Evolutionary conservation across 805 yeast species (phyloP), one percentile per base, ranked within the genome.

Genomic region (Metschnikowia rubicola): DNA sequence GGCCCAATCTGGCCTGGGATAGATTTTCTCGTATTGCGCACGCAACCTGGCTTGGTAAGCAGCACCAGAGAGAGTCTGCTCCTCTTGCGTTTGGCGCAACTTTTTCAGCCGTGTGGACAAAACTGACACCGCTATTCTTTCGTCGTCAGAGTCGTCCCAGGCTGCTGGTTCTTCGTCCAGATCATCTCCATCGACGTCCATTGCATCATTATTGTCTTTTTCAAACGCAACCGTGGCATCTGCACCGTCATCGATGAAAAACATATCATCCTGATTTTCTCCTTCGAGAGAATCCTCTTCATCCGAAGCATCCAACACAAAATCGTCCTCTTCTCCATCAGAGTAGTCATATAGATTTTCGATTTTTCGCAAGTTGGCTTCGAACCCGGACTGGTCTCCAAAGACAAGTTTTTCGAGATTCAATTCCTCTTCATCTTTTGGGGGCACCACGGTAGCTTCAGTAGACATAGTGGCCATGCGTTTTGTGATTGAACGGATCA

Each of bases 141-240:
- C 98, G 64, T 94, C 99, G 59, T 91, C 98, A 48, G 95, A 84
- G 67, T 94, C 99, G 12, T 65, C 65, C 99, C 99, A 94, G 15
- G 53, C 59, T 17, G 75, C 79, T 31, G 53, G 59, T n/a, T 56
- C 67, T 6, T 62, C 66, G 21, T 55, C 66, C 21, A 43, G 51
- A 45, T 73, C 74, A 31, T 56, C 68, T n/a, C 59, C 68, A 4
- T 65, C 67, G 2, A 56, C 62, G 10, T 59, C 62, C 40, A 61
- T 61, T 4, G 60, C 67, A 21, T 46, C 51, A 4, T 51, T 53
- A 28, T 61, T 68, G 12, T 69, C 75, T 3, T 75, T 81, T 60
- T 82, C 77, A 56, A 61, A 67, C 0, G 55, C 64, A 1, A 56
- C 63, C 4, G 58, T 70, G 3, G 58, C 64, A 17, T 67, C 67